These are phyloP conservation scores for Pleurotus salmoneostramineus DNA, from an alignment of 768 basidiomycete genomes.

Conservation along the genomic window DNA sequence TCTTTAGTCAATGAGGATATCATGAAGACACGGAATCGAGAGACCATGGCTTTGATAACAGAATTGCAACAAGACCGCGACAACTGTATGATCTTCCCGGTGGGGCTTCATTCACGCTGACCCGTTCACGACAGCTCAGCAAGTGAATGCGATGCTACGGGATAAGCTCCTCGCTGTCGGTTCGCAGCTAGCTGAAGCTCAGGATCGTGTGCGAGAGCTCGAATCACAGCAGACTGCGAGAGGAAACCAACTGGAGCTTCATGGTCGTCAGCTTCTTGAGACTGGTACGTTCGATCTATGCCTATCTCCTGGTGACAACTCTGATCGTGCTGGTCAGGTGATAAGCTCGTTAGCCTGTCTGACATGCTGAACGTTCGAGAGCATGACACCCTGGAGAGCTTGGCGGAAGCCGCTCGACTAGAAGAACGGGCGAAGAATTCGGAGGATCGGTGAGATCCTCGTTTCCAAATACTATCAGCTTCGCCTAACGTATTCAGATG, in stretches of 20 bases:
- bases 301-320: background rate
- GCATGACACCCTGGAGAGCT: background rate
- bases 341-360: background rate
- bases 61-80: constrained; percentile 8
- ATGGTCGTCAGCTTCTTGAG: background rate
- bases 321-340: background rate
- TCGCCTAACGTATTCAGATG: background rate
- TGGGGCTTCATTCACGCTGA: background rate
- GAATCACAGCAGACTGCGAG: constrained; percentile 10
- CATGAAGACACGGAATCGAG: background rate
- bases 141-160: constrained; percentile 11
- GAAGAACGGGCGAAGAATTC: background rate
- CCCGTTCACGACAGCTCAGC: constrained; percentile 1
- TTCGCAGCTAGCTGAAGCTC: constrained; percentile 11
- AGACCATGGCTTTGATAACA: constrained; percentile 9
- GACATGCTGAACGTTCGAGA: background rate
- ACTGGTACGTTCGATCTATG: background rate
- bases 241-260: background rate
- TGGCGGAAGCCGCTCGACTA: constrained; percentile 5
- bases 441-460: background rate
- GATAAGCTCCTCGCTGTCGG: constrained; percentile 6
- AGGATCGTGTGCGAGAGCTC: constrained; percentile 8
- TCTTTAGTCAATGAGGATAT: constrained; percentile 7
- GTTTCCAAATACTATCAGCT: background rate
- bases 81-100: constrained; percentile 1